A percentile compares a stretch with the other conserved stretches of the same genome.
Conservation (phyloP, 2,329 filamentous ascomycete genomes). For the Colletotrichum plurivorum region DNA sequence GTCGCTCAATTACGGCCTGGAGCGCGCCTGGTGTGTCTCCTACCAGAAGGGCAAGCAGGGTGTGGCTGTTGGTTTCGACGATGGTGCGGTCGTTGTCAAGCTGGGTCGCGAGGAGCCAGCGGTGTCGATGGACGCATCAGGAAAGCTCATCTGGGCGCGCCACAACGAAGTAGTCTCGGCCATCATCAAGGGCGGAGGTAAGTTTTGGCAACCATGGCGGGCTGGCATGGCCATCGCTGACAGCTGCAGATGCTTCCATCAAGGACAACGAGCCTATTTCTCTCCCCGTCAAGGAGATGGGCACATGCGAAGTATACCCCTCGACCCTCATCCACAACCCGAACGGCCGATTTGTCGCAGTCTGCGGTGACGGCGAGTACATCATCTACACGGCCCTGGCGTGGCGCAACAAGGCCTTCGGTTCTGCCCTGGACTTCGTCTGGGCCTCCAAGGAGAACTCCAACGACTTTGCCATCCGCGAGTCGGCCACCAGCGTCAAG, state of each 20-base stretch:
- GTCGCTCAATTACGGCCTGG: slow-evolving; percentile 94
- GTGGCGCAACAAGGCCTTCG: slow-evolving; percentile 98
- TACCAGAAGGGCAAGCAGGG: slow-evolving; percentile 96
- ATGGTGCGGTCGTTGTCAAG: slow-evolving; percentile 97
- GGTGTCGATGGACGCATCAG: slow-evolving; percentile 95
- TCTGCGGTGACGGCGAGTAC: slow-evolving; percentile 96
- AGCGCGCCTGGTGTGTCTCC: slow-evolving; percentile 97
- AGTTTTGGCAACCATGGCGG: slow-evolving; percentile 43
- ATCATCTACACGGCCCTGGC: slow-evolving; percentile 98
- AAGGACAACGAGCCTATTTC: slow-evolving; percentile 93
- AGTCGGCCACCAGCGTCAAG: slow-evolving; percentile 94
- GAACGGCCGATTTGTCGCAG: slow-evolving; percentile 86
- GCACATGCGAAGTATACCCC: slow-evolving; percentile 96
- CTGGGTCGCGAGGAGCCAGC: slow-evolving; percentile 97
- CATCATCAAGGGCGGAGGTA: slow-evolving; percentile 90
- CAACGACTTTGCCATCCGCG: slow-evolving; percentile 97
- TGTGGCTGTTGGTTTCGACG: slow-evolving; percentile 95
- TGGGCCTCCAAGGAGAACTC: slow-evolving; percentile 98
- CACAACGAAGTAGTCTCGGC: slow-evolving; percentile 96
- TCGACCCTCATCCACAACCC: slow-evolving; percentile 96
- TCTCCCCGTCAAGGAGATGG: slow-evolving; percentile 93
- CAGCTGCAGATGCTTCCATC: slow-evolving; percentile 74
- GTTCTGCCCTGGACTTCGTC: slow-evolving; percentile 93
- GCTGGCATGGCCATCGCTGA: slow-evolving; percentile 44
- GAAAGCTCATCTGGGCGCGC: slow-evolving; percentile 95